Conservation (phyloP, 2,329 filamentous ascomycete genomes). For the Juglanconis sp. region DNA sequence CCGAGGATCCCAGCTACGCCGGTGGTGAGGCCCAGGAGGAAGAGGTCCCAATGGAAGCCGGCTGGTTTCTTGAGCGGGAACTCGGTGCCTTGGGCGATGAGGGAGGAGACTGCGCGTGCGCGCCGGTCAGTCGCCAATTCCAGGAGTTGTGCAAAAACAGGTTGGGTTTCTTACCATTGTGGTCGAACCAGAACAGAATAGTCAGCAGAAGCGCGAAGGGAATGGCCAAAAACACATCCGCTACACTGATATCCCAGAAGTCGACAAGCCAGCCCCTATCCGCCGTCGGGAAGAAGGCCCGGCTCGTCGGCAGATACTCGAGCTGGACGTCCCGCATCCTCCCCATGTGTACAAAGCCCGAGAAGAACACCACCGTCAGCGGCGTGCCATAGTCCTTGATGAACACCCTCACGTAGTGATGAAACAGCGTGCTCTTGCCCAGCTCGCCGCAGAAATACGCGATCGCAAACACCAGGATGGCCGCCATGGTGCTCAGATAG, state of each 20-base stretch:
- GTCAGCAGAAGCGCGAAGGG: conserved; percentile 82
- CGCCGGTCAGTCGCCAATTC: conserved; percentile 6
- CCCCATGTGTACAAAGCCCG: conserved; percentile 82
- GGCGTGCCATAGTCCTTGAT: conserved; percentile 88
- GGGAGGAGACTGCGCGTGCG: conserved; percentile 61
- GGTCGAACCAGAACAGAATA: conserved; percentile 85
- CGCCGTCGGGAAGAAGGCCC: conserved; percentile 74
- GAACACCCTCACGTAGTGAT: conserved; percentile 73
- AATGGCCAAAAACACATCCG: conserved; percentile 78
- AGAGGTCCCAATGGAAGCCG: conserved; percentile 83
- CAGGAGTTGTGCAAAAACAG: not conserved
- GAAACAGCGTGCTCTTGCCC: conserved; percentile 69
- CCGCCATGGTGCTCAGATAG: conserved; percentile 76
- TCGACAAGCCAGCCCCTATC: conserved; percentile 73
- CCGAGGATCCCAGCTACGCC: conserved; percentile 73
- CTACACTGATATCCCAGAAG: conserved; percentile 74
- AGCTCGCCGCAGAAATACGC: conserved; percentile 73
- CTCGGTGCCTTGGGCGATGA: conserved; percentile 80
- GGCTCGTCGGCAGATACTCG: conserved; percentile 70
- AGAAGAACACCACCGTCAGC: conserved; percentile 80
- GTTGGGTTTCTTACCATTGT: conserved; percentile 60
- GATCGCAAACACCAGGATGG: conserved; percentile 73
- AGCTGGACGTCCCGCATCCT: conserved; percentile 71
- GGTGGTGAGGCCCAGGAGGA: conserved; percentile 75
- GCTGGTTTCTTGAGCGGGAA: conserved; percentile 78